Evolutionary conservation across 257 asterid genomes (phyloP), one percentile per base, ranked within the genome.

Genomic region (Echium plantagineum): DNA sequence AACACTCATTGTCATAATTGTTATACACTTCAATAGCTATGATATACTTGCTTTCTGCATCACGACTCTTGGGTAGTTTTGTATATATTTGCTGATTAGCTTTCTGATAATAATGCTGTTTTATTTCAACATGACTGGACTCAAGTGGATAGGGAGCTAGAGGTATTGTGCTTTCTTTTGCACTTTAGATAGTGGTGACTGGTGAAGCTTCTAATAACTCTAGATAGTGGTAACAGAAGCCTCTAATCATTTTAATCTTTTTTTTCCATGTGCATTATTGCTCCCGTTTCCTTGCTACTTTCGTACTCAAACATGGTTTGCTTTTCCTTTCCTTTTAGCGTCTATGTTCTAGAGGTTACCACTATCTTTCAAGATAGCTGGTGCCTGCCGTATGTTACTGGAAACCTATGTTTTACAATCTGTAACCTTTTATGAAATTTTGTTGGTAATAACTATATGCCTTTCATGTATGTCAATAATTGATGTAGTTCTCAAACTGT

Each of bases 121-220:
- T n/a, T n/a, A n/a, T n/a, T n/a, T n/a, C n/a, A n/a, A n/a, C n/a
- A n/a, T n/a, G 94, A 91, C 77, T 78, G 98, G 85, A 88, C 98
- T 48, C 90, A 85, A 81, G 98, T 91, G 67, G 98, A 91, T 66
- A 81, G 94, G 81, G 98, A 91, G 66, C 67, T 91, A 70, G 98
- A 88, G 98, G 98, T 91, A 70, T 16, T n/a, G 15, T 56, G 13
- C 38, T 56, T 56, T 56, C 17, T 13, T 17, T 42, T 0, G 16
- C 48, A 42, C 0, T 42, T 2, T 13, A 42, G 49, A 42, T 15
- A 42, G 3, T 42, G 17, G 49, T 42, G 49, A 35, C 46, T 35
- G 12, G 10, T 35, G 0, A 35, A 35, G 46, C 46, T 35, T 7
- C 46, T 35, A 9, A 42, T 2, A 2, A 26, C 5, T 26, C 5